A percentile compares a stretch with the other conserved stretches of the same genome.
These are phyloP conservation scores for Stephania japonica DNA, from an alignment of 164 flowering plant genomes.

Conservation along the genomic window DNA sequence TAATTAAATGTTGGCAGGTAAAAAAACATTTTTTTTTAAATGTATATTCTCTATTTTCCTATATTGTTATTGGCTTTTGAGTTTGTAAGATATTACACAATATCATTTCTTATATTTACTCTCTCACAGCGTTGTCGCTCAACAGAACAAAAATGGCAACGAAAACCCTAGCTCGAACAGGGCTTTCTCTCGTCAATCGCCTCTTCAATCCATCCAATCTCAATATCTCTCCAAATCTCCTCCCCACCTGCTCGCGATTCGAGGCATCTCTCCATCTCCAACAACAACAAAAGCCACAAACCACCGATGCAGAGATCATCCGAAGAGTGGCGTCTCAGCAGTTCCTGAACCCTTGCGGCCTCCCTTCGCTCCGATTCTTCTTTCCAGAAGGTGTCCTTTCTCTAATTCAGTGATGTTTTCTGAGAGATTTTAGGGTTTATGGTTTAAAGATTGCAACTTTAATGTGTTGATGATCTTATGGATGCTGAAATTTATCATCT, in stretches of 20 bases:
- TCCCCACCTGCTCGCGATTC: background rate
- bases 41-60: no score
- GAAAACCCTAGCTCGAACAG: constrained; percentile 9
- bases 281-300: background rate
- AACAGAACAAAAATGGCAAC: no score
- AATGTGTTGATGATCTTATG: no score
- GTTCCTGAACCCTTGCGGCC: background rate
- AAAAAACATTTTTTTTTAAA: no score
- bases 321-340: background rate
- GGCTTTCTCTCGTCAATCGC: constrained; percentile 5
- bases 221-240: background rate
- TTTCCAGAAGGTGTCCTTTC: constrained; percentile 1
- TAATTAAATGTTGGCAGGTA: no score
- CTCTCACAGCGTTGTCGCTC: no score
- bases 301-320: background rate
- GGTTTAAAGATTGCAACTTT: background rate
- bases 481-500: no score
- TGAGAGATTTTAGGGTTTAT: no score
- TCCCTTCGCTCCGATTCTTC: constrained; percentile 5
- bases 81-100: no score
- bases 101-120: no score
- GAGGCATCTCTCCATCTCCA: background rate
- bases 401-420: no score
- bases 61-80: no score
- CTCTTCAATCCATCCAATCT: background rate